phyloP scores from a whole-genome alignment of 2,329 filamentous ascomycete genomes.

The Coniochaeta sp. region DNA sequence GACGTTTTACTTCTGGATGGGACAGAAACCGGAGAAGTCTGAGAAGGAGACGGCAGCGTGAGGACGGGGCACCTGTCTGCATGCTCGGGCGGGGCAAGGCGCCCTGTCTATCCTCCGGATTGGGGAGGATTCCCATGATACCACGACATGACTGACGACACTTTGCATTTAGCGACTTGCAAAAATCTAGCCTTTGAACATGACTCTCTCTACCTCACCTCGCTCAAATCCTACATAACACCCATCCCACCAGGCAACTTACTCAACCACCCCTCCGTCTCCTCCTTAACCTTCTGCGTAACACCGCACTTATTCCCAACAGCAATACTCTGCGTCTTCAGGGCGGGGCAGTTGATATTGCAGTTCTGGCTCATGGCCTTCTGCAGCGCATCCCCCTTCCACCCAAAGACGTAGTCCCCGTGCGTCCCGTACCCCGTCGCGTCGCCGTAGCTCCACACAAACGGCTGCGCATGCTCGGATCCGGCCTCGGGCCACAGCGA shows the following conservation, averaged over 20 bases:
- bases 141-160: neutral
- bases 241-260: constrained; percentile 11
- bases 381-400: constrained; percentile 24
- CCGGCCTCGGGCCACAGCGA: constrained; percentile 24
- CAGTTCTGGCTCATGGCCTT: constrained; percentile 18
- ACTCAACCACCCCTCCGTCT: constrained; percentile 20
- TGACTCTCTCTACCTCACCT: neutral
- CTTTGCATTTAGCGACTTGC: neutral
- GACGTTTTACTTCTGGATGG: neutral
- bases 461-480: constrained; percentile 19
- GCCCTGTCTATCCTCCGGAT: neutral
- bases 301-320: constrained; percentile 11
- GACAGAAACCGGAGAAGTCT: neutral
- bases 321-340: constrained; percentile 12
- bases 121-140: neutral
- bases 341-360: constrained; percentile 12
- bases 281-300: constrained; percentile 8
- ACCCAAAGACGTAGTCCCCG: constrained; percentile 32
- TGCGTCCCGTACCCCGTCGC: constrained; percentile 27
- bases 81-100: neutral
- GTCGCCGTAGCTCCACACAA: constrained; percentile 22
- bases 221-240: neutral
- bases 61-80: neutral
- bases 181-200: neutral
- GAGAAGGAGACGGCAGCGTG: neutral